A percentile compares a stretch with the other conserved stretches of the same genome.
These are phyloP conservation scores for Fragaria vesca DNA, from an alignment of 306 rosid species.

Conservation along the genomic window DNA sequence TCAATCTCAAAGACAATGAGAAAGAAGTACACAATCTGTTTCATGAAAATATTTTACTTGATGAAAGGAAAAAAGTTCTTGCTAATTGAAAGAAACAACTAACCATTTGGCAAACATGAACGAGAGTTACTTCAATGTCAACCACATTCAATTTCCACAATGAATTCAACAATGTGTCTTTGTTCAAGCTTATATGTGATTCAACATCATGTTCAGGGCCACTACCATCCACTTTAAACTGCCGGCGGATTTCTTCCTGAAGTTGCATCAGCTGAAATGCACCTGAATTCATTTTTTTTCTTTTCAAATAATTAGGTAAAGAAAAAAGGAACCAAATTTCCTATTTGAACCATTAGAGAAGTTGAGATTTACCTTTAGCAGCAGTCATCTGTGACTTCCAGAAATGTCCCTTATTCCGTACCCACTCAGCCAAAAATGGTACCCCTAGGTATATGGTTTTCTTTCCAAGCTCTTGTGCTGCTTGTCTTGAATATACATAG, in stretches of 20 bases:
- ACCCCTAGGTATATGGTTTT: constrained; percentile 84
- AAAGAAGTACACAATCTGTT: not conserved
- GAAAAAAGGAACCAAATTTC: not conserved
- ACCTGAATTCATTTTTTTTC: constrained; percentile 45
- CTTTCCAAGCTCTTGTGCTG: constrained; percentile 93
- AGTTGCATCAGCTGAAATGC: constrained; percentile 82
- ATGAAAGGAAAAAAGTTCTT: not conserved
- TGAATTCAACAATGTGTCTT: constrained; percentile 75
- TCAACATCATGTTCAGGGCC: constrained; percentile 53
- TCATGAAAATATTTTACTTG: not conserved
- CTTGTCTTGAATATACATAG: constrained; percentile 81
- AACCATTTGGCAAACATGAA: constrained; percentile 92
- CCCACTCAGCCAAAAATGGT: constrained; percentile 94
- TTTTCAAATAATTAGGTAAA: constrained; percentile 26
- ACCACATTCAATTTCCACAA: constrained; percentile 93
- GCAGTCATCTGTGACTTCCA: constrained; percentile 94
- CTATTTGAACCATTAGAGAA: not conserved
- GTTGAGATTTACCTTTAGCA: constrained; percentile 55
- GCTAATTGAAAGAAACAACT: constrained; percentile 29
- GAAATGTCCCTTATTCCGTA: constrained; percentile 84
- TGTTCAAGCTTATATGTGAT: constrained; percentile 64
- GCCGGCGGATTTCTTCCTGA: constrained; percentile 70
- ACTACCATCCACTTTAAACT: constrained; percentile 57
- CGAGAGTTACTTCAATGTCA: constrained; percentile 88
- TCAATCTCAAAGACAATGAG: not conserved